Conservation (phyloP, 2,329 filamentous ascomycete species). For the Tolypocladium inflatum region DNA sequence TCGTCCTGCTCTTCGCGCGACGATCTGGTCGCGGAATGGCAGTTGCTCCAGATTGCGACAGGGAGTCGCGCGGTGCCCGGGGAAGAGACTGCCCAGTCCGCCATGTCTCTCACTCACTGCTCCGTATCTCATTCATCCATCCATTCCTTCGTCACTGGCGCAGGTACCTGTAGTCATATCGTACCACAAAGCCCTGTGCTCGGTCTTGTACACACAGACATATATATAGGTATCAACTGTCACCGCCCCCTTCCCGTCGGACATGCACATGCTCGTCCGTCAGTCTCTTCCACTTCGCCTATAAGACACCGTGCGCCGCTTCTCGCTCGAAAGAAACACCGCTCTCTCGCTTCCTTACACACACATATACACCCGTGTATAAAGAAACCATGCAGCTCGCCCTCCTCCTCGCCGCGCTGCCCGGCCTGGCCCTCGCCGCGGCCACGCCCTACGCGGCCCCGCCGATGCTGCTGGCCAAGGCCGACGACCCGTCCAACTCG, state of each 20-base stretch:
- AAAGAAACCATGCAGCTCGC: conserved; percentile 4
- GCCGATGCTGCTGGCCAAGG: conserved; percentile 12
- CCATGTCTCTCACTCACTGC: not conserved
- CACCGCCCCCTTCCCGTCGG: not conserved
- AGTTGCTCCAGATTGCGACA: not conserved
- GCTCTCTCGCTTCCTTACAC: too few species aligned
- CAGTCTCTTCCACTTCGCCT: not conserved
- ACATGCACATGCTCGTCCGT: not conserved
- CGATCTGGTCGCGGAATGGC: not conserved
- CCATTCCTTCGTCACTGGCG: not conserved
- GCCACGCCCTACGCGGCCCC: conserved; percentile 17
- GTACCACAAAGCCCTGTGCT: not conserved
- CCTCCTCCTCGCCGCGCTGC: conserved; percentile 3
- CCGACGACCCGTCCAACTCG: conserved; percentile 11
- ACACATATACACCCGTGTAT: not conserved
- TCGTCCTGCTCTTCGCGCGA: not conserved
- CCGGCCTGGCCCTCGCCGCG: conserved; percentile 10
- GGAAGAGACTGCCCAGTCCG: not conserved
- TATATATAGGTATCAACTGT: not conserved
- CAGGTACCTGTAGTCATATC: not conserved
- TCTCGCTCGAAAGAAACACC: too few species aligned
- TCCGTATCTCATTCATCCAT: not conserved
- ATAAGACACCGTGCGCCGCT: not conserved
- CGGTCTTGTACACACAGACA: not conserved
- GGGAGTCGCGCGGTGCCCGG: not conserved